Evolutionary conservation across 768 basidiomycete species (phyloP).

Genomic region (Suillus placidus): DNA sequence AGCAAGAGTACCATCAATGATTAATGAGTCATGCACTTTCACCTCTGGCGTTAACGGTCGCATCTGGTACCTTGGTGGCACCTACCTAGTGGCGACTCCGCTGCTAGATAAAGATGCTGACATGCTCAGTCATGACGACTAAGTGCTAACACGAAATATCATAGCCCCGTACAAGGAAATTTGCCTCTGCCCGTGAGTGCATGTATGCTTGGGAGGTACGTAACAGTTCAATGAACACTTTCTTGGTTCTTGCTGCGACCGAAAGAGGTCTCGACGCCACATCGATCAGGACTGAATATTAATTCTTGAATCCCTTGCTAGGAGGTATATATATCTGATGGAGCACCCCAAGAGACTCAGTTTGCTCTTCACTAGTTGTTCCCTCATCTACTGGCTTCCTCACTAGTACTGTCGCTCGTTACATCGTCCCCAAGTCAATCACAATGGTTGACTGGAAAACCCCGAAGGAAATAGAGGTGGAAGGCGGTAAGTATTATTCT

Average conservation of each 20-base stretch:
- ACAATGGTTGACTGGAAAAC: conserved; percentile 32
- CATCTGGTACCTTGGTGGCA: background rate
- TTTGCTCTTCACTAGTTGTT: background rate
- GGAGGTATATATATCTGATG: background rate
- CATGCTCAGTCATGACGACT: conserved; percentile 5
- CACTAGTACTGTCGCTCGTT: conserved; percentile 13
- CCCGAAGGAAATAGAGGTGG: conserved; percentile 20
- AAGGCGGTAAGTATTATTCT: conserved; percentile 26
- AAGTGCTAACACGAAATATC: background rate
- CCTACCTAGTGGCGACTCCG: background rate
- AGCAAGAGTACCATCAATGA: background rate
- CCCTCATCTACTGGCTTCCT: background rate
- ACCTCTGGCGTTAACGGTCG: background rate
- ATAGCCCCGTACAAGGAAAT: conserved; percentile 3
- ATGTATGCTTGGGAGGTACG: background rate
- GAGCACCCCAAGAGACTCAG: background rate
- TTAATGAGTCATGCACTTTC: background rate
- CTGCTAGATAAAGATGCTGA: background rate
- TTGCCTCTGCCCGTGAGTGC: background rate
- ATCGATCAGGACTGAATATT: background rate
- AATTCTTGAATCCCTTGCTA: background rate
- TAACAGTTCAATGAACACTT: conserved; percentile 2
- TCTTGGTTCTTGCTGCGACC: background rate
- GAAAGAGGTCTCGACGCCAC: conserved; percentile 1
- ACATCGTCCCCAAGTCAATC: conserved; percentile 12